Evolutionary conservation across 768 basidiomycete species (phyloP).

Genomic region (Boletus pseudopeckii): DNA sequence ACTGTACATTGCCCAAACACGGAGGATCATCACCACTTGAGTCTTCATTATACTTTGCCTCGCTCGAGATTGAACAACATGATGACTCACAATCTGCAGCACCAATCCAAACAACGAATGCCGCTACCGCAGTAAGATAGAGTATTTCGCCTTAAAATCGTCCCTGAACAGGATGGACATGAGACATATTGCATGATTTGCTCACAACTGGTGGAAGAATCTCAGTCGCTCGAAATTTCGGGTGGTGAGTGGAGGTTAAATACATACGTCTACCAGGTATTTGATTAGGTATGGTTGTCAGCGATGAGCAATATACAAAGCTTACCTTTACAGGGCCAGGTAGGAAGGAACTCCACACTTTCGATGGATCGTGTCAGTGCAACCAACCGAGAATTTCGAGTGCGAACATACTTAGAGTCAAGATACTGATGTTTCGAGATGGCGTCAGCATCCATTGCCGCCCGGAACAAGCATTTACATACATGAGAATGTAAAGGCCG

Average conservation of each 20-base stretch:
- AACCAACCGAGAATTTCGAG: too few relatives aligned
- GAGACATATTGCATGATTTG: background rate
- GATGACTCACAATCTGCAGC: conserved; percentile 11
- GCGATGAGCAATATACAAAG: too few relatives aligned
- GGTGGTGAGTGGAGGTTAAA: background rate
- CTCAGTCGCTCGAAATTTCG: background rate
- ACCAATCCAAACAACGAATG: background rate
- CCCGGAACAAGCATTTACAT: background rate
- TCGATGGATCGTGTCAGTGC: background rate
- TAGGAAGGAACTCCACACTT: conserved; percentile 11
- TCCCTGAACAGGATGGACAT: background rate
- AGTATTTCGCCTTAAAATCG: conserved; percentile 2
- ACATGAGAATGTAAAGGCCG: conserved; percentile 7
- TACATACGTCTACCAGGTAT: conserved; percentile 5
- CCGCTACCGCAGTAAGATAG: conserved; percentile 1
- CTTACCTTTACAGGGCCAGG: conserved; percentile 7
- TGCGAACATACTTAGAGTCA: background rate
- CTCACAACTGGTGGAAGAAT: conserved; percentile 9
- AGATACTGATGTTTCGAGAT: background rate
- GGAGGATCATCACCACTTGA: conserved; percentile 17
- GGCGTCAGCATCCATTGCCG: background rate
- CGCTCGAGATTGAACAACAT: background rate
- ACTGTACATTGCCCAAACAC: conserved; percentile 12
- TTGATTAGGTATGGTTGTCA: background rate
- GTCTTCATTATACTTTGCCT: background rate